Percentiles rank a stretch among this genome's conserved stretches.
phyloP scores from a whole-genome alignment of 2,329 filamentous ascomycete species.

The Alternaria solani region DNA sequence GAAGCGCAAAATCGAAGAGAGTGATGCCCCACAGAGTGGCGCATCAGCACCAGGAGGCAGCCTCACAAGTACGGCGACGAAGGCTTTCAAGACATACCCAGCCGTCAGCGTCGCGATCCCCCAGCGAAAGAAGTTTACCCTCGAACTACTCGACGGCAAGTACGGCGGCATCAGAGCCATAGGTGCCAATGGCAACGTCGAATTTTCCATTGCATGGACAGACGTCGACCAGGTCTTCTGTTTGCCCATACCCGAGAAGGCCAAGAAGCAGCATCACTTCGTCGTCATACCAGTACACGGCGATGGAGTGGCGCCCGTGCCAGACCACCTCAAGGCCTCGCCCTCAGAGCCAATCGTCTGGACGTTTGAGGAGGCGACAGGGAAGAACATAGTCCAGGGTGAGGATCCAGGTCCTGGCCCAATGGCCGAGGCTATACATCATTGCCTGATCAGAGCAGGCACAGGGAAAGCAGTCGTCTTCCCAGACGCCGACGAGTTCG shows the following conservation, averaged over 20 bases:
- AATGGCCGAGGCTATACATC: conserved; percentile 57
- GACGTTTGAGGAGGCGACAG: conserved; percentile 64
- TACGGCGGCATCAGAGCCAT: conserved; percentile 58
- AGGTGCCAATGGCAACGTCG: conserved; percentile 61
- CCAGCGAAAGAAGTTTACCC: conserved; percentile 68
- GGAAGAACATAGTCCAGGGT: conserved; percentile 54
- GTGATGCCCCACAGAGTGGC: conserved; percentile 31
- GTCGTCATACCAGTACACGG: conserved; percentile 64
- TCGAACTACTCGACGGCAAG: conserved; percentile 61
- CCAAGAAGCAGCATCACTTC: conserved; percentile 69
- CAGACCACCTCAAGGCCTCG: conserved; percentile 50
- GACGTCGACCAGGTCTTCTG: conserved; percentile 67
- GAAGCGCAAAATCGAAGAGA: conserved; percentile 51
- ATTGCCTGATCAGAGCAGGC: conserved; percentile 54
- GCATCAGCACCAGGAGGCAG: conserved; percentile 21
- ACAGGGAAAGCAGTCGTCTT: conserved; percentile 59
- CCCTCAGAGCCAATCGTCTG: conserved; percentile 66
- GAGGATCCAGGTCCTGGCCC: conserved; percentile 52
- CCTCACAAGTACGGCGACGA: conserved; percentile 32
- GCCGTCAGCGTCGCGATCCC: conserved; percentile 70
- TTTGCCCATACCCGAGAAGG: conserved; percentile 70
- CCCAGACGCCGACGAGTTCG: conserved; percentile 66
- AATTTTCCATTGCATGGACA: conserved; percentile 61
- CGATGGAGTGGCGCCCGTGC: conserved; percentile 57
- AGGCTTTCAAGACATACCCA: conserved; percentile 42